Conservation (phyloP, 768 basidiomycete species). For the Amanita rubescens region DNA sequence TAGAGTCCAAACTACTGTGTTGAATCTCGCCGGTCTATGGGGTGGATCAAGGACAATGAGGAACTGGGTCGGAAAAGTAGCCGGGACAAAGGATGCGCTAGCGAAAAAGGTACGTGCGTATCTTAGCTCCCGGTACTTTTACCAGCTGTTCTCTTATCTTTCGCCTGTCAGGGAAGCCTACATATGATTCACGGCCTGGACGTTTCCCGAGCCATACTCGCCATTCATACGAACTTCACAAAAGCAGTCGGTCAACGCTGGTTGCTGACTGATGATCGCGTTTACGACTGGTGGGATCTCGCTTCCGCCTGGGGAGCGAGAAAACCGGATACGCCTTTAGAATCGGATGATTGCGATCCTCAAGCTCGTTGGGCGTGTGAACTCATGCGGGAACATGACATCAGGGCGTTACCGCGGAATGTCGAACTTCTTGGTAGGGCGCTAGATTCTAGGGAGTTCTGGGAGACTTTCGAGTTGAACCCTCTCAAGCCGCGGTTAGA, state of each 20-base stretch:
- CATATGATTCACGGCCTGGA: conserved; percentile 60
- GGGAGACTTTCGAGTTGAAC: conserved; percentile 38
- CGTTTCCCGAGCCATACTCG: conserved; percentile 51
- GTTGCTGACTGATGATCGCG: conserved; percentile 46
- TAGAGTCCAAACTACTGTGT: conserved; percentile 38
- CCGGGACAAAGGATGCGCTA: conserved; percentile 47
- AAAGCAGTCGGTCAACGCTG: conserved; percentile 46
- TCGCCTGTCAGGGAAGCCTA: conserved; percentile 38
- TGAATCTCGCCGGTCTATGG: conserved; percentile 52
- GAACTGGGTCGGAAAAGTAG: conserved; percentile 49
- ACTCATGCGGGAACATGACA: conserved; percentile 43
- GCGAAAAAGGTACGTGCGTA: conserved; percentile 32
- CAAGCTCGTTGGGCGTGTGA: conserved; percentile 48
- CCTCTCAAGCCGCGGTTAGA: conserved; percentile 34
- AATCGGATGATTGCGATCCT: neutral
- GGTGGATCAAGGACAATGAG: conserved; percentile 41
- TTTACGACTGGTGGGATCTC: conserved; percentile 67
- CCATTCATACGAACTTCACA: conserved; percentile 39
- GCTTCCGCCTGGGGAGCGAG: conserved; percentile 44
- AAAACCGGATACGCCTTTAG: neutral
- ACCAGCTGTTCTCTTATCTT: neutral
- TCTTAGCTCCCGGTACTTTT: neutral
- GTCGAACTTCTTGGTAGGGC: conserved; percentile 41
- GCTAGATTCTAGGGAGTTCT: conserved; percentile 56
- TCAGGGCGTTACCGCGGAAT: conserved; percentile 47